A percentile compares a stretch with the other conserved stretches of the same genome.
These are phyloP conservation scores for Salix udensis DNA, from an alignment of 345 rosid species.

Conservation along the genomic window DNA sequence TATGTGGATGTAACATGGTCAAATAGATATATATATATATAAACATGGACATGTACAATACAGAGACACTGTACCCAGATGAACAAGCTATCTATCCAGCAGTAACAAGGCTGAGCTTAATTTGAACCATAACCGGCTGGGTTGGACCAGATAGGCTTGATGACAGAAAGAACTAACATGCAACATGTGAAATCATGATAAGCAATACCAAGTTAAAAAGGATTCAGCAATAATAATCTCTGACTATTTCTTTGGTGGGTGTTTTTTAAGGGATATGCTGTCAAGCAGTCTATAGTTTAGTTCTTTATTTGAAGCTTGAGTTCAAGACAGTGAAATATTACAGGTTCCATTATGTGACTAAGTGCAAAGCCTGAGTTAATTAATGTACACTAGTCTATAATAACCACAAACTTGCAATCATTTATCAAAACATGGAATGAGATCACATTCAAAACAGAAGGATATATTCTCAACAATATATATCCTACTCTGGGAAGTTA, in stretches of 20 bases:
- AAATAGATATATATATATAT: background rate
- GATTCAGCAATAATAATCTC: background rate
- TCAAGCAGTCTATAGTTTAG: background rate
- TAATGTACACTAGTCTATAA: background rate
- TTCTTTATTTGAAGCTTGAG: background rate
- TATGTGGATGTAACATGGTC: background rate
- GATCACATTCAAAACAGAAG: background rate
- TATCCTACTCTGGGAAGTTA: slow-evolving; percentile 72
- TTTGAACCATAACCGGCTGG: background rate
- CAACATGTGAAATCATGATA: background rate
- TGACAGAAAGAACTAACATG: background rate
- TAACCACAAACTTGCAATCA: background rate
- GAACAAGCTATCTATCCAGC: background rate
- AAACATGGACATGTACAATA: background rate
- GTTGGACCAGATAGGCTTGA: background rate
- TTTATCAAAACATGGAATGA: background rate
- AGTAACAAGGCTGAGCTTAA: background rate
- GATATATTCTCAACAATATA: background rate
- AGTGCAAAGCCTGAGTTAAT: background rate
- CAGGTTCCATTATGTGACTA: background rate
- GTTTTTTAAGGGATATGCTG: background rate
- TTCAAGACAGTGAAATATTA: background rate
- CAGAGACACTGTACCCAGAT: background rate
- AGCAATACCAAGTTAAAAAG: background rate
- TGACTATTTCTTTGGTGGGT: background rate